A percentile compares a stretch with the other conserved stretches of the same genome.
Evolutionary conservation across 2,329 filamentous ascomycete species (phyloP).

Genomic region (Calonectria pseudoturangicola): DNA sequence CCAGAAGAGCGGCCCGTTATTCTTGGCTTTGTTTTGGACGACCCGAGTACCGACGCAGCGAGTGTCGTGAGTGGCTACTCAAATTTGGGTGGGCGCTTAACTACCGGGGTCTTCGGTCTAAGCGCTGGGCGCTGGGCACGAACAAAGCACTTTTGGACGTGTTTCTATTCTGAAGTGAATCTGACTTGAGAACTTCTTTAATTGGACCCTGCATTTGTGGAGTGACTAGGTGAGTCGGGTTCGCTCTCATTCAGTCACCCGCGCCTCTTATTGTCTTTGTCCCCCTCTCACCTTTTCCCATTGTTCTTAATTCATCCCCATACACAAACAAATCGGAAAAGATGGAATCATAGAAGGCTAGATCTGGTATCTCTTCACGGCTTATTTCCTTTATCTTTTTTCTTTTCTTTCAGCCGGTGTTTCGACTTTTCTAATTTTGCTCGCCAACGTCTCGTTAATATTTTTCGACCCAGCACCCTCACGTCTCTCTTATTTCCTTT

Average conservation of each 20-base stretch:
- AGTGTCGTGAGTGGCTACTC: conserved; percentile 50
- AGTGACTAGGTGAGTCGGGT: conserved; percentile 49
- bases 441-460: conserved; percentile 36
- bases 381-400: conserved; percentile 36
- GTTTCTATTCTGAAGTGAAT: conserved; percentile 45
- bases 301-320: conserved; percentile 45
- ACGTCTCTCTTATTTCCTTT: conserved; percentile 24
- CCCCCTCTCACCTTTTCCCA: conserved; percentile 42
- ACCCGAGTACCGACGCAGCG: conserved; percentile 40
- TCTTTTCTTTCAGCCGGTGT: conserved; percentile 33
- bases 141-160: conserved; percentile 40
- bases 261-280: conserved; percentile 54
- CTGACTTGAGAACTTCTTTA: conserved; percentile 41
- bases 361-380: conserved; percentile 41
- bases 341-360: conserved; percentile 55
- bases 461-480: conserved; percentile 30
- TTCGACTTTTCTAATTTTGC: conserved; percentile 42
- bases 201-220: conserved; percentile 50
- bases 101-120: conserved; percentile 43
- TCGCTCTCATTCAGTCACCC: conserved; percentile 43
- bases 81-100: conserved; percentile 51
- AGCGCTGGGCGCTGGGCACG: conserved; percentile 51
- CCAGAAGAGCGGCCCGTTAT: conserved; percentile 31
- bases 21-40: conserved; percentile 48
- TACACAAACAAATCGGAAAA: conserved; percentile 45